Evolutionary conservation across 495 filamentous ascomycete species (phyloP), one percentile per base, ranked within the genome.

Genomic region (Penicillium paradoxum): DNA sequence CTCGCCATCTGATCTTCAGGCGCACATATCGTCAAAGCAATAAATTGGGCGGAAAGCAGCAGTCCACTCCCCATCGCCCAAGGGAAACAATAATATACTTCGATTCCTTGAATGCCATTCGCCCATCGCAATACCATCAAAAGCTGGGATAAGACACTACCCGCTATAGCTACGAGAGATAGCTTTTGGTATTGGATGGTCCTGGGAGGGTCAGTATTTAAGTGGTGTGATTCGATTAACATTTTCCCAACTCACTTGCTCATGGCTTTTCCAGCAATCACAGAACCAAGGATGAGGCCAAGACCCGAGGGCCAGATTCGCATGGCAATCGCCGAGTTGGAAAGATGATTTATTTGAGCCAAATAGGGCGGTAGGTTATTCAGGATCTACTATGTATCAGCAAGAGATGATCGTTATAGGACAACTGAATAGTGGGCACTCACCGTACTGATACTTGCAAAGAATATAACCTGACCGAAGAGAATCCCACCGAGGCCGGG

Each of bases 61-160:
- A 49, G 19, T 38, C 45, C 45, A 37, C 19, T 38, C 32, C 45
- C 45, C 11, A 38, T 38, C n/a, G 45, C 45, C 45, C 45, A 49
- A 6, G 45, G 45, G 6, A 49, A 38, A 18, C 45, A 37, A 18
- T 38, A 49, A 18, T 22, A 25, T 3, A 49, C 24, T 13, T 49
- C 45, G 15, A 27, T 3, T 17, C 45, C 45, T 24, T 49, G 15
- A 13, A 49, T 49, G 14, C 45, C 45, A 13, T 49, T 27, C n/a
- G 11, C 7, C 45, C 45, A 49, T 19, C 45, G 45, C 18, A 49
- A 1, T 10, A 49, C 39, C 45, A 49, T 49, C 10, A 49, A 2
- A 7, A 38, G 13, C 33, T 25, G 33, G 2, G 45, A 25, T 18
- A 13, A 8, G 15, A 38, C 1, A 25, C 32, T 38, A 2, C 14